Base-by-base conservation (phyloP, 306 rosid species). In the Acacia acuminata region DNA sequence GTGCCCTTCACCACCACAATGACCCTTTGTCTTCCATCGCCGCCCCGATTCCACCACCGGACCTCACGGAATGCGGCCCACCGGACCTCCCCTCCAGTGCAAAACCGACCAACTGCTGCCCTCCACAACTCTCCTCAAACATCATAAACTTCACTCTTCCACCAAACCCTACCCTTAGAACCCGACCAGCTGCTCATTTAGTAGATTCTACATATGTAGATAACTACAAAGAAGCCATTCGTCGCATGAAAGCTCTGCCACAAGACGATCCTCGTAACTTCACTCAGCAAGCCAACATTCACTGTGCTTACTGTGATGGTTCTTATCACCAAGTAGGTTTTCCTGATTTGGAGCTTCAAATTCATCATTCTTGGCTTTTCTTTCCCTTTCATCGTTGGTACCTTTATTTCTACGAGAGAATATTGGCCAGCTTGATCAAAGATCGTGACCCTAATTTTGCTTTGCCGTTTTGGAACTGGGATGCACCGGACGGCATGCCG, bases 261-360 rank as follows among this genome's bases (percentile, higher is more conserved):
- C 75, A 79, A 0, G 79, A 83, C 8, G 98, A 94, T n/a, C 97
- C 98, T 0, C 91, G 97, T 5, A 94, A 36, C 71, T 94, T 94
- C 80, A 83, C 27, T 0, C 93, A 90, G 71, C 98, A 92, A 79
- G 98, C 98, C 4, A 81, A 88, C 7, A 22, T 90, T 17, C 98
- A 92, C 24, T 94, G 98, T 55, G 98, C 97, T 68, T 94, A 94
- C 24, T 94, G 98, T 77, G 89, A 94, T 30, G 94, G 97, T n/a
- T 94, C 93, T 0, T 87, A 94, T 77, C 76, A 86, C 38, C 97
- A 91, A 78, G 82, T 71, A 1, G 97, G 93, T 7, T 90, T 84
- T 19, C 93, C 94, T 0, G 82, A 85, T 24, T 85, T 93, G 2
- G 96, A 93, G 19, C 69, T 90, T 14, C 94, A 93, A 83, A 82